These are phyloP conservation scores for Sporopachydermia lactativora DNA, from an alignment of 805 yeast genomes.

Conservation along the genomic window DNA sequence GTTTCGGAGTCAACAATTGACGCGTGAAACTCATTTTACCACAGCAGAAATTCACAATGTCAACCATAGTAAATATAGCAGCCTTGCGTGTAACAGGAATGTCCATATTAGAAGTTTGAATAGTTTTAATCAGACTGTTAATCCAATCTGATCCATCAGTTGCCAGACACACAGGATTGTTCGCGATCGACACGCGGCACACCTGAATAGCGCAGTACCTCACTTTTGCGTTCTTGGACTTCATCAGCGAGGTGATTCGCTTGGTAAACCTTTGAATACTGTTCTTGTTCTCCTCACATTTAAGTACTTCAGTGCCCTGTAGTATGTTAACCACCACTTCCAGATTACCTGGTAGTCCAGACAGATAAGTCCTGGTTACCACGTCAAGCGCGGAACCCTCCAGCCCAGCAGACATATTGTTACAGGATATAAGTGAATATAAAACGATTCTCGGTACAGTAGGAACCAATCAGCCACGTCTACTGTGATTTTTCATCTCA, in stretches of 20 bases:
- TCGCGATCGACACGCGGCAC: slow-evolving; percentile 12
- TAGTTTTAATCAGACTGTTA: slow-evolving; percentile 21
- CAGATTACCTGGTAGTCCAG: neutral
- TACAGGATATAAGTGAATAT: too few species aligned
- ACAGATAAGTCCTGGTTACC: neutral
- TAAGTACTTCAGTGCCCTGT: neutral
- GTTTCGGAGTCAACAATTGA: slow-evolving; percentile 68
- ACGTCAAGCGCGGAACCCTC: neutral
- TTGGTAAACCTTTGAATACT: slow-evolving; percentile 14
- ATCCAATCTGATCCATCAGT: slow-evolving; percentile 26
- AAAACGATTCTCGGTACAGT: too few species aligned
- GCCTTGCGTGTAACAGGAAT: slow-evolving; percentile 17
- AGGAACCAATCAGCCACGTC: too few species aligned
- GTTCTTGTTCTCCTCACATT: neutral
- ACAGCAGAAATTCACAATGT: slow-evolving; percentile 22
- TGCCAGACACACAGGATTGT: slow-evolving; percentile 18
- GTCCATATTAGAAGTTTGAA: slow-evolving; percentile 20
- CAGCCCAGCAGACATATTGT: neutral
- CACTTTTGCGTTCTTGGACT: slow-evolving; percentile 19
- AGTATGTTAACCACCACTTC: neutral
- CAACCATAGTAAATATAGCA: slow-evolving; percentile 14
- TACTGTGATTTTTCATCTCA: too few species aligned
- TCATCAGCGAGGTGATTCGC: slow-evolving; percentile 20
- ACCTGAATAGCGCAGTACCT: slow-evolving; percentile 25
- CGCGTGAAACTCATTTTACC: slow-evolving; percentile 78